Evolutionary conservation across 495 filamentous ascomycete species (phyloP).

Genomic region (Aspergillus bridgeri): DNA sequence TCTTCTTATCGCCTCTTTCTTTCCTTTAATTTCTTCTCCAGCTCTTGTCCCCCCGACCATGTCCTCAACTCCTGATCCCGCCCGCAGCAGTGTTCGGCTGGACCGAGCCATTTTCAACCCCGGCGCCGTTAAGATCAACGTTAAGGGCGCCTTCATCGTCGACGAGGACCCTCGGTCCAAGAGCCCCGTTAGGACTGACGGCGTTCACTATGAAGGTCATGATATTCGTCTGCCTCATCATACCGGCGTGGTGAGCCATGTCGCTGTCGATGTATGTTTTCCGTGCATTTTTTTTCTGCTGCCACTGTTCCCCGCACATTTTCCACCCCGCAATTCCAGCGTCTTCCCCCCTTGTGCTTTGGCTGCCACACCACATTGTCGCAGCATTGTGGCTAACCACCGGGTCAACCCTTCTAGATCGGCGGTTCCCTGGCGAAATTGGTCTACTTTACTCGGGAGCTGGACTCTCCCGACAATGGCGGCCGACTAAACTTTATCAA

Average conservation of each 20-base stretch:
- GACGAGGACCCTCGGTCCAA: conserved; percentile 65
- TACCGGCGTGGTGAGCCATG: conserved; percentile 87
- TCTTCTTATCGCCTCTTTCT: neutral
- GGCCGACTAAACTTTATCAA: conserved; percentile 91
- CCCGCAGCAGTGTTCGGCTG: conserved; percentile 28
- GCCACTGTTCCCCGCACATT: conserved; percentile 31
- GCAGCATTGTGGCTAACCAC: conserved; percentile 22
- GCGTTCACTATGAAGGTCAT: conserved; percentile 72
- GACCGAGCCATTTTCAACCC: conserved; percentile 79
- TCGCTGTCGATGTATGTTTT: conserved; percentile 83
- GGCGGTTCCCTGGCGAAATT: conserved; percentile 93
- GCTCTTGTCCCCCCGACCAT: conserved; percentile 10
- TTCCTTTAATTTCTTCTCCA: conserved; percentile 2
- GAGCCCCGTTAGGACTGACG: conserved; percentile 49
- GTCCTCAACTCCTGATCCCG: conserved; percentile 20
- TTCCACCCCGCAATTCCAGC: conserved; percentile 32
- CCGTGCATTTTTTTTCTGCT: conserved; percentile 11
- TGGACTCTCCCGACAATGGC: conserved; percentile 71
- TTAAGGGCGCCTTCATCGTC: conserved; percentile 92
- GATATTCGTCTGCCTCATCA: conserved; percentile 97
- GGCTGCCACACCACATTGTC: neutral
- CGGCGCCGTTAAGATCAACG: conserved; percentile 87
- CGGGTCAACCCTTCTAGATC: conserved; percentile 56
- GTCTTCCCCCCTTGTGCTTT: conserved; percentile 4
- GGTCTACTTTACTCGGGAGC: conserved; percentile 93